A percentile compares a stretch with the other conserved stretches of the same genome.
Evolutionary conservation across 2,329 filamentous ascomycete species (phyloP).

Genomic region (Cladosporium sp.): DNA sequence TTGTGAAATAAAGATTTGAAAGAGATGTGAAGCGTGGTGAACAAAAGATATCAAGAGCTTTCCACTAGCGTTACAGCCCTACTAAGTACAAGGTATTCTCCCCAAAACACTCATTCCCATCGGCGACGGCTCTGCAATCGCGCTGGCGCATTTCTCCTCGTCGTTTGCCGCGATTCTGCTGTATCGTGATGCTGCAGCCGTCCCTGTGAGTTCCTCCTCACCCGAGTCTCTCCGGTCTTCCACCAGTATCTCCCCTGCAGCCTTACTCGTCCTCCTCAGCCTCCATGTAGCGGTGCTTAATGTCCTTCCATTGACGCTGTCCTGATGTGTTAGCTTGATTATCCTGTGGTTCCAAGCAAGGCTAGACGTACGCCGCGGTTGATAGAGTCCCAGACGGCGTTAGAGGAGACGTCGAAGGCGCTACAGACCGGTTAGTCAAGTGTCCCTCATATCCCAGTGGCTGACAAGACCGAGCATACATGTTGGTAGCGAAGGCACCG

Average conservation of each 20-base stretch:
- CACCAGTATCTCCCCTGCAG: conserved; percentile 53
- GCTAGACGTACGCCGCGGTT: conserved; percentile 81
- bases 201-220: background rate
- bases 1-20: too few relatives aligned
- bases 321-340: conserved; percentile 23
- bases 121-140: background rate
- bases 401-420: conserved; percentile 75
- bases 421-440: conserved; percentile 46
- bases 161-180: conserved; percentile 1
- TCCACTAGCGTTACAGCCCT: background rate
- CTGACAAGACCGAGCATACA: conserved; percentile 56
- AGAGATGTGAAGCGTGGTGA: background rate
- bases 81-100: background rate
- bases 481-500: conserved; percentile 84
- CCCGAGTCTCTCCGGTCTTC: background rate
- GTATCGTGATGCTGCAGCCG: conserved; percentile 1
- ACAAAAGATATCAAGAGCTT: background rate
- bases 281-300: conserved; percentile 79
- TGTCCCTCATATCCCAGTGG: too few relatives aligned
- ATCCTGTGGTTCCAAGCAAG: background rate
- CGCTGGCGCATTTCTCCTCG: background rate
- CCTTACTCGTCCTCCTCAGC: conserved; percentile 53
- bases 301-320: conserved; percentile 99
- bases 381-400: conserved; percentile 83
- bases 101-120: background rate